These are phyloP conservation scores for Boletus sp. DNA, from an alignment of 768 basidiomycete genomes.

Conservation along the genomic window DNA sequence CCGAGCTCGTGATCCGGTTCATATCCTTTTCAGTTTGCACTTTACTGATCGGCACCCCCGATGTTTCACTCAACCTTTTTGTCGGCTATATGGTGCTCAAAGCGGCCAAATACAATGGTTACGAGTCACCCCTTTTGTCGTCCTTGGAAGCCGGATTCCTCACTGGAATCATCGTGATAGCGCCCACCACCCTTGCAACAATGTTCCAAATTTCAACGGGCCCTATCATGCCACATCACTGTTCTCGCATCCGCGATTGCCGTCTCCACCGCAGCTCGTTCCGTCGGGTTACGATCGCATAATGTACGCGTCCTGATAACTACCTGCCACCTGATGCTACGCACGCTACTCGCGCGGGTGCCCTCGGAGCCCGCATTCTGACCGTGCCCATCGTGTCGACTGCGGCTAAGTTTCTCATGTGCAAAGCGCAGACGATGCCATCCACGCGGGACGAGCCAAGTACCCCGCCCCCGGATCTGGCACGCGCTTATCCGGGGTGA, in stretches of 20 bases:
- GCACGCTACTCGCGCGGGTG: constrained; percentile 16
- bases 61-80: constrained; percentile 8
- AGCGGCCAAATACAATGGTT: constrained; percentile 7
- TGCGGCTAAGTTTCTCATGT: constrained; percentile 7
- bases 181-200: constrained; percentile 3
- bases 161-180: constrained; percentile 12
- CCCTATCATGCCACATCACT: neutral
- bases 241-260: constrained; percentile 4
- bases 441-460: neutral
- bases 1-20: constrained; percentile 9
- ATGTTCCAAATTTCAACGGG: neutral
- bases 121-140: constrained; percentile 3
- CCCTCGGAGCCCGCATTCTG: constrained; percentile 9
- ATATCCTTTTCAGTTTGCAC: constrained; percentile 1
- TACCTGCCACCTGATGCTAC: neutral
- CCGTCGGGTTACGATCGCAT: constrained; percentile 4
- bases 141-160: constrained; percentile 14
- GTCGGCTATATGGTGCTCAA: constrained; percentile 14
- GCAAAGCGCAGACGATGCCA: constrained; percentile 1
- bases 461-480: neutral
- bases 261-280: constrained; percentile 12
- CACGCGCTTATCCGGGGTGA: constrained; percentile 2
- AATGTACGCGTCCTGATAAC: neutral
- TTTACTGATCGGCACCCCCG: constrained; percentile 3
- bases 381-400: constrained; percentile 3